Base-by-base conservation (phyloP, 441 rosid genomes). In the Euphorbia schlechtendalii region DNA sequence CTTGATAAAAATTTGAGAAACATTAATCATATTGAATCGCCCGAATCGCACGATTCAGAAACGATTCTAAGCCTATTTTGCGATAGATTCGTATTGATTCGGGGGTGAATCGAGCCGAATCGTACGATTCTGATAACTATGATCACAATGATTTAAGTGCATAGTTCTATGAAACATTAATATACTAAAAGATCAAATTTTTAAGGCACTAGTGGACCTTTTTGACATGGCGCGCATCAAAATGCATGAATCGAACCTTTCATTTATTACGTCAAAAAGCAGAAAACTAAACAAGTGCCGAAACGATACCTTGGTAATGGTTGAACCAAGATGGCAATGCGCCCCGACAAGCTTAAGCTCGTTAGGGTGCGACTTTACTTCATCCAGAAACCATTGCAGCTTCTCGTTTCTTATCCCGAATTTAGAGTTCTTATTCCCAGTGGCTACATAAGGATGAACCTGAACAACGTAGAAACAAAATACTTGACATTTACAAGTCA, bases 391-490 rank as follows among this genome's bases (percentile, higher is more conserved):
- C 98, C 98, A 95, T 69, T 87, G 98, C 81, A 95, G 79, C 79
- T 92, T 95, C 86, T 95, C 97, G 63, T 95, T 95, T 84, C 98
- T 85, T 57, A 95, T 95, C 49, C 99, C 99, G 70, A 95, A 92
- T 80, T 95, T 95, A 46, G 99, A 92, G 82, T 86, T 95, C 79
- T 95, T 92, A 80, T 95, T 95, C 71, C 97, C 99, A 1, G 97
- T 95, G 51, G 97, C 97, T 64, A 95, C 98, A 78, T 92, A 95
- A 66, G 98, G 92, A 85, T 95, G 98, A 60, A 95, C 98, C 99
- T 91, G 63, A 45, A 18, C 20, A 36, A 27, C 56, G 57, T 17
- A 52, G 22, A 15, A 64, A 0, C 11, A 28, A 61, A 56, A 22
- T 22, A 21, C 3, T 22, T 1, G 25, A 22, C 28, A 34, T 36